phyloP scores from a whole-genome alignment of 2,329 filamentous ascomycete species.

The Clonostachys rosea region DNA sequence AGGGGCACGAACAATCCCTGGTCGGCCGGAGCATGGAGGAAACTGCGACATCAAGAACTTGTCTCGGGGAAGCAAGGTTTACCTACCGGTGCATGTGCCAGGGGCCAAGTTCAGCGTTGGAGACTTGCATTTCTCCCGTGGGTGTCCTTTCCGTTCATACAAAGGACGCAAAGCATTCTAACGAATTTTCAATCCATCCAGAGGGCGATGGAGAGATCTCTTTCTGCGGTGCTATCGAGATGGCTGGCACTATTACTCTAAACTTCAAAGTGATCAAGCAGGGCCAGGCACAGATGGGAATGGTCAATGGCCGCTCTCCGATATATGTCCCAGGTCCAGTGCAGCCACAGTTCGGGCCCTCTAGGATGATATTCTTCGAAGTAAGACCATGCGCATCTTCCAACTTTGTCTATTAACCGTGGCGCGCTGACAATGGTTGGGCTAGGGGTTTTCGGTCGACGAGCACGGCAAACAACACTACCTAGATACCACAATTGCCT shows the following conservation, averaged over 20 bases:
- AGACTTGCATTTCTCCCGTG: conserved; percentile 75
- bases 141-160: background rate
- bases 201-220: conserved; percentile 88
- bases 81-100: conserved; percentile 78
- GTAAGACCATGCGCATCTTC: background rate
- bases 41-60: conserved; percentile 93
- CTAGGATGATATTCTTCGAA: conserved; percentile 39
- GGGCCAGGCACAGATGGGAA: conserved; percentile 67
- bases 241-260: conserved; percentile 87
- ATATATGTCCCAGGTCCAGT: conserved; percentile 86
- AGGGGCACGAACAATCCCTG: conserved; percentile 80
- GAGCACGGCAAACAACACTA: conserved; percentile 86
- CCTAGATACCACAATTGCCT: conserved; percentile 80
- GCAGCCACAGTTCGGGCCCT: conserved; percentile 81
- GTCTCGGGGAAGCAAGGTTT: conserved; percentile 74
- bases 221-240: conserved; percentile 88
- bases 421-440: conserved; percentile 59
- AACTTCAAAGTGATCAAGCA: conserved; percentile 73
- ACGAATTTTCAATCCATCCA: conserved; percentile 11
- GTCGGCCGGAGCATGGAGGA: conserved; percentile 80
- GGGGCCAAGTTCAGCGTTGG: conserved; percentile 90
- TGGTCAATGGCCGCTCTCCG: conserved; percentile 59
- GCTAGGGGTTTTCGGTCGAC: conserved; percentile 88
- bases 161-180: background rate
- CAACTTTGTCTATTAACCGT: too few relatives aligned